Evolutionary conservation across 2,329 filamentous ascomycete genomes (phyloP), one percentile per base, ranked within the genome.

Genomic region (Ustulina deusta): DNA sequence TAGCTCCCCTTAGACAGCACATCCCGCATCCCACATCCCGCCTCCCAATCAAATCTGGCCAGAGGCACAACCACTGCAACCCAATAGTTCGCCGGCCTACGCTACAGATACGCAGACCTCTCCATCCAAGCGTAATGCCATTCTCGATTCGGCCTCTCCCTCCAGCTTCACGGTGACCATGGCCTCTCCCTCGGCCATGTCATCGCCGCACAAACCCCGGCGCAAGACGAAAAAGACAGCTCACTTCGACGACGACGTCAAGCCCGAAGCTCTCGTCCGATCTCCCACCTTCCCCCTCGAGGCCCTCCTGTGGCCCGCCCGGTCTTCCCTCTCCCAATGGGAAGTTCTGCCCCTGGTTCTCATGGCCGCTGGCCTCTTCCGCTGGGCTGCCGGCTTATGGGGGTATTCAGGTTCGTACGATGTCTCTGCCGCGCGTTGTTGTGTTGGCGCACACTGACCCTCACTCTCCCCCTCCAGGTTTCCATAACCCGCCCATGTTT

Each of bases 361-460:
- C 61, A 97, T 98, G 91, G 88, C 86, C 1, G 93, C 89, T n/a
- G 94, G 94, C 22, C 86, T 99, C 54, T 97, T 98, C 78, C 87
- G 96, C 74, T 98, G 96, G 96, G 91, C 93, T 36, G 92, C 93
- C 55, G 92, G 94, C 32, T 84, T 98, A 49, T 98, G 96, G 93
- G 93, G 93, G 65, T 97, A 98, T 79, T 99, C 96, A 74, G 96
- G 93, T 94, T 82, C 74, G 59, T 17, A 20, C 38, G 36, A 20
- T 57, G 1, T 59, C 51, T 61, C 44, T 57, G 49, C 17, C 17
- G 17, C 9, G 22, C 55, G 52, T 36, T 49, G 48, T 29, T 44
- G 59, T 36, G 48, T 29, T 44, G 59, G 32, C 51, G 46, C 38
- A 48, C 65, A n/a, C 71, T 61, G 20, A 58, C 69, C 15, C 27